A percentile compares a stretch with the other conserved stretches of the same genome.
These are phyloP conservation scores for Phytophthora sp. DNA, from an alignment of 352 stramenopile species.

Conservation along the genomic window DNA sequence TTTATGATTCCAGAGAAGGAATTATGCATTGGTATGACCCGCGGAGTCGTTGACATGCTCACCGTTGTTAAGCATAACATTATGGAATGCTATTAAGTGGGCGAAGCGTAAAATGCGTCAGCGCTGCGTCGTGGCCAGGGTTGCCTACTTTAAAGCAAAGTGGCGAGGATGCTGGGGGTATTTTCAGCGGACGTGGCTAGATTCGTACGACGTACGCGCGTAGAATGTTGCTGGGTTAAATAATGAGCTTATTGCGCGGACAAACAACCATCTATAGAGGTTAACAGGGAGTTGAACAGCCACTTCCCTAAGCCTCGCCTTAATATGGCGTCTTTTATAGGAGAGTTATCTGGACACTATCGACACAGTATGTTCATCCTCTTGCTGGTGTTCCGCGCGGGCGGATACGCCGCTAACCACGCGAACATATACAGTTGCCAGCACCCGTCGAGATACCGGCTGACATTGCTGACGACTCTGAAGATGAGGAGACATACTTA, in stretches of 20 bases:
- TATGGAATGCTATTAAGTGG: not conserved
- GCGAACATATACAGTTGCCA: not conserved
- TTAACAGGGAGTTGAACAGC: slow-evolving; percentile 2
- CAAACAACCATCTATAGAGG: slow-evolving; percentile 9
- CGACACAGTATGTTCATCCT: not conserved
- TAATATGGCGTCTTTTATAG: not conserved
- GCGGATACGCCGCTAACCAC: not conserved
- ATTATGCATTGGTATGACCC: not conserved
- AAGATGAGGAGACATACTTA: not conserved
- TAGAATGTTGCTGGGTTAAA: slow-evolving; percentile 4
- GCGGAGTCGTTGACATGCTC: slow-evolving; percentile 4
- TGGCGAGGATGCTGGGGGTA: not conserved
- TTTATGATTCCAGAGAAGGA: not conserved
- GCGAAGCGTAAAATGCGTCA: not conserved
- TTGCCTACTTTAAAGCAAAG: slow-evolving; percentile 1
- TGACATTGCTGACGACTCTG: not conserved
- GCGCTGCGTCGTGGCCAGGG: not conserved
- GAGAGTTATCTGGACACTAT: not conserved
- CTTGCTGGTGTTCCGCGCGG: not conserved
- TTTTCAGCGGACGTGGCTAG: slow-evolving; percentile 5
- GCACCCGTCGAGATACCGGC: not conserved
- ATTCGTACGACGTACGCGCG: not conserved
- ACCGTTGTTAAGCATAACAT: not conserved
- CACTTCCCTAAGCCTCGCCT: not conserved
- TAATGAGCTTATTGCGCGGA: not conserved